Evolutionary conservation across 2,329 filamentous ascomycete genomes (phyloP).

Genomic region (Fusarium heterosporum): DNA sequence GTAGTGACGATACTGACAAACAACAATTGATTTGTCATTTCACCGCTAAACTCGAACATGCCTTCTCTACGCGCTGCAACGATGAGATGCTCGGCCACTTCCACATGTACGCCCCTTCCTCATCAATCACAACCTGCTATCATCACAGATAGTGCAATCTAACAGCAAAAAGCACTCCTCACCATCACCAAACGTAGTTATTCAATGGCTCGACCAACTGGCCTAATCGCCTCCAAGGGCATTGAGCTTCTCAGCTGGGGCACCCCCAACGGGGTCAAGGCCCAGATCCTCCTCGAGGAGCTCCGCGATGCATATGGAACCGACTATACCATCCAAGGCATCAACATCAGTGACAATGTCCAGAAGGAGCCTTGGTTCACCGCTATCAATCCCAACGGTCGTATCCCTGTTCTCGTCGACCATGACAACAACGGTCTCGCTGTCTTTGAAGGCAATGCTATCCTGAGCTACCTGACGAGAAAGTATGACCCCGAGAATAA

Average conservation of each 20-base stretch:
- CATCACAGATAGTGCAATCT: background rate
- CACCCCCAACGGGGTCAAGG: slow-evolving; percentile 68
- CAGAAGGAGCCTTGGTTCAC: slow-evolving; percentile 77
- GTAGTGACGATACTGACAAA: background rate
- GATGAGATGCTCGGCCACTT: background rate
- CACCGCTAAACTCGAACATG: background rate
- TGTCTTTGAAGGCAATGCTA: slow-evolving; percentile 81
- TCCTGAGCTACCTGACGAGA: slow-evolving; percentile 79
- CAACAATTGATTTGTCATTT: background rate
- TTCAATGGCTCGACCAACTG: slow-evolving; percentile 56
- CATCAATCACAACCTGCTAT: background rate
- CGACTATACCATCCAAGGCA: slow-evolving; percentile 67
- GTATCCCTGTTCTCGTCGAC: slow-evolving; percentile 74
- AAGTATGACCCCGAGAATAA: slow-evolving; percentile 72
- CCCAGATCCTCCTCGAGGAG: slow-evolving; percentile 72
- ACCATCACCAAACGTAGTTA: background rate
- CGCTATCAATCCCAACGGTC: slow-evolving; percentile 71
- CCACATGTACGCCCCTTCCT: background rate
- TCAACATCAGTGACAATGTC: slow-evolving; percentile 71
- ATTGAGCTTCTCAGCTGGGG: slow-evolving; percentile 72
- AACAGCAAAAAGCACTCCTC: background rate
- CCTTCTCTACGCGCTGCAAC: background rate
- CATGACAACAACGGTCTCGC: slow-evolving; percentile 70
- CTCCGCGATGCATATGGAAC: slow-evolving; percentile 72
- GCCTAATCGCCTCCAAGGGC: slow-evolving; percentile 70